These are phyloP conservation scores for Plantago rigida DNA, from an alignment of 305 asterid genomes.

Conservation along the genomic window DNA sequence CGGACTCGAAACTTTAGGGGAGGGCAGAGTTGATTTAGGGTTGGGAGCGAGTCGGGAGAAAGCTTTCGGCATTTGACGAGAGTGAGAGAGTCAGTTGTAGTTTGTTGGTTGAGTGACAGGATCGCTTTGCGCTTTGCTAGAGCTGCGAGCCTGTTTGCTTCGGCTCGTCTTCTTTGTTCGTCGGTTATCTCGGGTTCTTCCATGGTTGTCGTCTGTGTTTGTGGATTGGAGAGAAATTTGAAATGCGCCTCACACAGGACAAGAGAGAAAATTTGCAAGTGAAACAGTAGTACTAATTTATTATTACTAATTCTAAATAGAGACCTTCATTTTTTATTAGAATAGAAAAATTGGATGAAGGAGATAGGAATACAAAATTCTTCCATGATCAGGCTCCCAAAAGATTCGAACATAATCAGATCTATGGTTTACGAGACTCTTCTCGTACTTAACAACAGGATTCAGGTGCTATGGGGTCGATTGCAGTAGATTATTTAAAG, in stretches of 20 bases:
- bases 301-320: no score
- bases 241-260: background rate
- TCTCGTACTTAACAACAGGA: no score
- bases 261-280: no score
- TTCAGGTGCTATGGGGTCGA: no score
- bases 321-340: no score
- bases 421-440: no score
- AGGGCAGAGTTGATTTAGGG: constrained; percentile 16
- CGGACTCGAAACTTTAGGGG: constrained; percentile 48
- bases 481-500: no score
- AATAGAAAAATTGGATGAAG: no score
- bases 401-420: no score
- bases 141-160: constrained; percentile 72
- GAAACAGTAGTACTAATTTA: no score
- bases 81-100: constrained; percentile 29
- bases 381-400: no score
- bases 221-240: background rate
- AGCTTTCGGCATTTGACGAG: constrained; percentile 66
- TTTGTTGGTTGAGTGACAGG: constrained; percentile 18
- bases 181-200: constrained; percentile 49
- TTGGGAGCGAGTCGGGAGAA: constrained; percentile 23
- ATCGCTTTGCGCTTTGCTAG: constrained; percentile 75
- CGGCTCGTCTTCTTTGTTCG: constrained; percentile 67
- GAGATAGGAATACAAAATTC: no score
- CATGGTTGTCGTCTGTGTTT: background rate